Evolutionary conservation across 2,329 filamentous ascomycete genomes (phyloP).

Genomic region (Pseudocercospora fijiensis): DNA sequence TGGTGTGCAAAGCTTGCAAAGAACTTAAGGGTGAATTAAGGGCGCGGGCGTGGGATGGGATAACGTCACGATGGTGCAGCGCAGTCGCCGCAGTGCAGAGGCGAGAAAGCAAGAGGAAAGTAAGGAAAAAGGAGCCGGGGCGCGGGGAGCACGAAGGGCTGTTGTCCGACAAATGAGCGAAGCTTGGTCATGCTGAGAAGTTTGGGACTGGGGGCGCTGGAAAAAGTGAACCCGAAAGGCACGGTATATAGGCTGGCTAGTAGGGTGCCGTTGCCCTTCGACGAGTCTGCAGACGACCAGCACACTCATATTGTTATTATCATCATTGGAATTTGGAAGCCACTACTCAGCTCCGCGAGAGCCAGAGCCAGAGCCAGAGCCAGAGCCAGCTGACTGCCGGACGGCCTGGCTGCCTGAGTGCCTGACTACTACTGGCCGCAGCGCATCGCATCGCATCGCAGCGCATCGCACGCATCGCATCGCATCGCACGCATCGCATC

Average conservation of each 20-base stretch:
- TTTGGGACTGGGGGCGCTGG: background rate
- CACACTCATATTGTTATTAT: too few species aligned
- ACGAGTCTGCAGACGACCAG: background rate
- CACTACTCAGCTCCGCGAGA: background rate
- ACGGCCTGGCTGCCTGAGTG: too few species aligned
- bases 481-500: too few species aligned
- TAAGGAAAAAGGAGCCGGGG: too few species aligned
- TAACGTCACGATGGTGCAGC: background rate
- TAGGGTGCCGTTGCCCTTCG: background rate
- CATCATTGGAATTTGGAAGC: too few species aligned
- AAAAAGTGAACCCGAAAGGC: conserved; percentile 3
- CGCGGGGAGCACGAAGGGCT: background rate
- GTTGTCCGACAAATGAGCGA: conserved; percentile 4
- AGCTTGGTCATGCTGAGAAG: background rate
- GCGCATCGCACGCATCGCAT: too few species aligned
- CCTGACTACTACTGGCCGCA: too few species aligned
- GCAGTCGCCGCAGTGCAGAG: background rate
- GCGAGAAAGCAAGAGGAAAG: background rate
- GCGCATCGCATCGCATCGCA: too few species aligned
- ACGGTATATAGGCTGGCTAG: background rate
- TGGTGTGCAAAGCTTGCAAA: background rate
- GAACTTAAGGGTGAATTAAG: conserved; percentile 8
- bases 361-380: too few species aligned
- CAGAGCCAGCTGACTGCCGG: conserved; percentile 4
- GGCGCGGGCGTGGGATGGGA: background rate